Conservation (phyloP, 164 flowering plant species). For the Umbellularia californica region DNA sequence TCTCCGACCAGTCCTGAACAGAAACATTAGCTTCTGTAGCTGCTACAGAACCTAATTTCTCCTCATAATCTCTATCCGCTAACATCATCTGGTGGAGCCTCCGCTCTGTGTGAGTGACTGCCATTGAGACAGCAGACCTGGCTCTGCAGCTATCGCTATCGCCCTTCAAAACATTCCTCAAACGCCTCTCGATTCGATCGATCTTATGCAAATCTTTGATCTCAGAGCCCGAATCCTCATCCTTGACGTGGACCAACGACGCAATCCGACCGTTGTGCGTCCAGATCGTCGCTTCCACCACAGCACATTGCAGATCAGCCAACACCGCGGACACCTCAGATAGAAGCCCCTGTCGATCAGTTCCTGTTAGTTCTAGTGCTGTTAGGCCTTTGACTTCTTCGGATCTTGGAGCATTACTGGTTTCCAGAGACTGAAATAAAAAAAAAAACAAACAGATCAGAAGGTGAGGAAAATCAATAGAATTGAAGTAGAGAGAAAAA, state of each 20-base stretch:
- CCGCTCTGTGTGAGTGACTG: conserved; percentile 62
- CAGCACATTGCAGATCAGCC: conserved; percentile 54
- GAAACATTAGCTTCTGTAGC: conserved; percentile 22
- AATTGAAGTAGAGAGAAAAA: too few relatives aligned
- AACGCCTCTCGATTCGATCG: conserved; percentile 28
- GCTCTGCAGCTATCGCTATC: conserved; percentile 17
- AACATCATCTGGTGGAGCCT: conserved; percentile 79
- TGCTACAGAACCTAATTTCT: conserved; percentile 7
- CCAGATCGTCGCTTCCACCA: conserved; percentile 83
- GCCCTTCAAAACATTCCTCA: conserved; percentile 32
- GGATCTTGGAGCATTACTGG: conserved; percentile 29
- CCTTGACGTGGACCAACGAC: conserved; percentile 56
- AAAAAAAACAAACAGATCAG: neutral
- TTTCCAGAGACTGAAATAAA: conserved; percentile 26
- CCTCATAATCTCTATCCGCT: conserved; percentile 74
- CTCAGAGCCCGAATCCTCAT: conserved; percentile 58
- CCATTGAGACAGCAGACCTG: conserved; percentile 42
- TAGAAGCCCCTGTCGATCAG: conserved; percentile 66
- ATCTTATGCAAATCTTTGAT: conserved; percentile 60
- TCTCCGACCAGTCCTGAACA: conserved; percentile 48
- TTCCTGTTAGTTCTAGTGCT: conserved; percentile 66
- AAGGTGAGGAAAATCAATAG: neutral
- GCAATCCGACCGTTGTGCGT: conserved; percentile 81
- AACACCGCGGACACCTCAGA: conserved; percentile 82
- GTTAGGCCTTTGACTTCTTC: conserved; percentile 39